Conservation (phyloP, 2,329 filamentous ascomycete genomes). For the Aspergillus fischeri region DNA sequence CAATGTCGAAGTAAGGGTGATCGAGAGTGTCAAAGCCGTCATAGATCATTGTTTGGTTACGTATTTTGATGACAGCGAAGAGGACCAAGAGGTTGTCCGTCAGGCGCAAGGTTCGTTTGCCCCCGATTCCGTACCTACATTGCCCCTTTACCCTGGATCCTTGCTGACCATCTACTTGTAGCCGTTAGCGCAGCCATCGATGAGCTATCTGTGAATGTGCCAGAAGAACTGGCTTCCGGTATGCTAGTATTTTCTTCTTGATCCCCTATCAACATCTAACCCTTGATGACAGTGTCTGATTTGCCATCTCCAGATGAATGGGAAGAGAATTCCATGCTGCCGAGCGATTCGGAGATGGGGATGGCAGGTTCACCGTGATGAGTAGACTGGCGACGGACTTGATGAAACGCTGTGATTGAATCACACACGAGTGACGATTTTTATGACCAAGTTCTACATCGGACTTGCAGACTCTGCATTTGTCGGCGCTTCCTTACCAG, state of each 20-base stretch:
- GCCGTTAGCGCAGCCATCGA: conserved; percentile 31
- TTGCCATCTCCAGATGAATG: conserved; percentile 38
- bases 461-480: conserved; percentile 17
- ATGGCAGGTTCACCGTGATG: conserved; percentile 35
- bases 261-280: conserved; percentile 19
- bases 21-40: conserved; percentile 36
- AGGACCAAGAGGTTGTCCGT: conserved; percentile 31
- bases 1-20: conserved; percentile 30
- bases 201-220: conserved; percentile 33
- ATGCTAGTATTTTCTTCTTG: conserved; percentile 19
- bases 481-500: conserved; percentile 18
- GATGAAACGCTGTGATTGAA: conserved; percentile 12
- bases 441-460: conserved; percentile 14
- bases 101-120: conserved; percentile 32
- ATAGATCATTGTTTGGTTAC: conserved; percentile 35
- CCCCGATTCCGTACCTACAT: background rate
- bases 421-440: conserved; percentile 26
- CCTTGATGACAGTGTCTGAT: conserved; percentile 33
- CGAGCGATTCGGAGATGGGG: conserved; percentile 40
- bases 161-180: conserved; percentile 9
- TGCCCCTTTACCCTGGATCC: conserved; percentile 1
- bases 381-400: conserved; percentile 2
- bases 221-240: conserved; percentile 40
- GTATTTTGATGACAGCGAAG: conserved; percentile 35
- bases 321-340: conserved; percentile 40